A percentile compares a stretch with the other conserved stretches of the same genome.
Evolutionary conservation across 2,329 filamentous ascomycete genomes (phyloP).

Genomic region (Drechslerella stenobrocha): DNA sequence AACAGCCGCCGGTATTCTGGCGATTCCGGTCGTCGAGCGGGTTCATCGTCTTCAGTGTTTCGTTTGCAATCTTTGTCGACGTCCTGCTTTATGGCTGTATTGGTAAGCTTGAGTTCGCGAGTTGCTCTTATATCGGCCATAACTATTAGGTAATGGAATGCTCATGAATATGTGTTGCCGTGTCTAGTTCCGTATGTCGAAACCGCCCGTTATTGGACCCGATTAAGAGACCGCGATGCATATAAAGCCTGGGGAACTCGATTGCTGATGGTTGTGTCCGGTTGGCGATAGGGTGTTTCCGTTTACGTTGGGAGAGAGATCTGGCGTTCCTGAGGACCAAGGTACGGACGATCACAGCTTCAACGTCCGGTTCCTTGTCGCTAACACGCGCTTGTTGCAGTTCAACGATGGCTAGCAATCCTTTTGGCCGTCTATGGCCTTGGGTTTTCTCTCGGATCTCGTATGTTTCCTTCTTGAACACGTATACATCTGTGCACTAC

Average conservation of each 20-base stretch:
- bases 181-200: conserved; percentile 40
- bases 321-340: conserved; percentile 39
- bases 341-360: no score
- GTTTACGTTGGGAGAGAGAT: conserved; percentile 38
- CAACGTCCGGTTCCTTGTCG: conserved; percentile 4
- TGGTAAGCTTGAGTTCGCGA: conserved; percentile 11
- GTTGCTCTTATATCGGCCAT: no score
- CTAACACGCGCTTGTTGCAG: conserved; percentile 7
- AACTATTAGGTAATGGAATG: neutral
- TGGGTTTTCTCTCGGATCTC: conserved; percentile 42
- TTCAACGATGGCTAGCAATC: conserved; percentile 43
- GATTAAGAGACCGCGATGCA: neutral
- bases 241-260: neutral
- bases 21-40: conserved; percentile 44
- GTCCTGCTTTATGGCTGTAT: conserved; percentile 47
- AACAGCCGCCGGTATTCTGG: conserved; percentile 41
- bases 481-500: neutral
- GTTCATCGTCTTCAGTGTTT: conserved; percentile 46
- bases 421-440: conserved; percentile 43
- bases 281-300: conserved; percentile 36
- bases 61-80: conserved; percentile 47
- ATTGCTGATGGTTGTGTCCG: no score
- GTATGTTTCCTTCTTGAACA: conserved; percentile 21
- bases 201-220: neutral
- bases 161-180: conserved; percentile 19